A percentile compares a stretch with the other conserved stretches of the same genome.
Evolutionary conservation across 371 early-diverging fungal genomes (phyloP).

Genomic region (Mortierella sp.): DNA sequence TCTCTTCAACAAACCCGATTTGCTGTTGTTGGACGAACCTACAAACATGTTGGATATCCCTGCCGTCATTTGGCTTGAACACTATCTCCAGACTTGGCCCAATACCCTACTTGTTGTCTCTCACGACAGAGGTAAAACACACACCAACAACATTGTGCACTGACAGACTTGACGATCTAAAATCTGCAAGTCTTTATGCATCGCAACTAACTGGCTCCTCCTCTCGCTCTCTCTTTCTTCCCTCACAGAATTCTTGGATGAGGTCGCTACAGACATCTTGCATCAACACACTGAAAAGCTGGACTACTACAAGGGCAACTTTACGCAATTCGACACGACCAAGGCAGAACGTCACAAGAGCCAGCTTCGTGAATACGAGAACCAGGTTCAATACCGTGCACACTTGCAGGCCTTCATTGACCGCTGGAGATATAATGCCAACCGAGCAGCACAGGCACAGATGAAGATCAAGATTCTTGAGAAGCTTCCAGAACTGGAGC

Average conservation of each 20-base stretch:
- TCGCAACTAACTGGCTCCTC: not conserved
- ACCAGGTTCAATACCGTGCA: conserved; percentile 92
- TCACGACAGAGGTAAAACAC: conserved; percentile 91
- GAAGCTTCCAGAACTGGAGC: conserved; percentile 92
- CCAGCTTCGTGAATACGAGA: conserved; percentile 92
- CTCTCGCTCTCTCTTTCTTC: not conserved
- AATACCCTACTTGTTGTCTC: conserved; percentile 95
- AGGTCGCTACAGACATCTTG: conserved; percentile 96
- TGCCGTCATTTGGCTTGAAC: conserved; percentile 97
- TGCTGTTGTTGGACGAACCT: conserved; percentile 99
- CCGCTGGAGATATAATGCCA: conserved; percentile 99
- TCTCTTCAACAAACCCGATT: conserved; percentile 94
- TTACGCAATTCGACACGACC: conserved; percentile 88
- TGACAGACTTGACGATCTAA: no score
- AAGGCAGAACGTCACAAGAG: conserved; percentile 91
- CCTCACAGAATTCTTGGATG: conserved; percentile 89
- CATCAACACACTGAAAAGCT: conserved; percentile 93
- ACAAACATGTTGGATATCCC: conserved; percentile 97
- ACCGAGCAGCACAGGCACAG: conserved; percentile 98
- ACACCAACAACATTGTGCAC: no score
- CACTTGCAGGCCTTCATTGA: conserved; percentile 98
- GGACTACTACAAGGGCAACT: conserved; percentile 97
- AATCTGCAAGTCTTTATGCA: not conserved
- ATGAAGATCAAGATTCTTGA: conserved; percentile 98
- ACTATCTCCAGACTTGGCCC: conserved; percentile 90